Conservation (phyloP, 2,329 filamentous ascomycete genomes). For the Exophiala sp. region DNA sequence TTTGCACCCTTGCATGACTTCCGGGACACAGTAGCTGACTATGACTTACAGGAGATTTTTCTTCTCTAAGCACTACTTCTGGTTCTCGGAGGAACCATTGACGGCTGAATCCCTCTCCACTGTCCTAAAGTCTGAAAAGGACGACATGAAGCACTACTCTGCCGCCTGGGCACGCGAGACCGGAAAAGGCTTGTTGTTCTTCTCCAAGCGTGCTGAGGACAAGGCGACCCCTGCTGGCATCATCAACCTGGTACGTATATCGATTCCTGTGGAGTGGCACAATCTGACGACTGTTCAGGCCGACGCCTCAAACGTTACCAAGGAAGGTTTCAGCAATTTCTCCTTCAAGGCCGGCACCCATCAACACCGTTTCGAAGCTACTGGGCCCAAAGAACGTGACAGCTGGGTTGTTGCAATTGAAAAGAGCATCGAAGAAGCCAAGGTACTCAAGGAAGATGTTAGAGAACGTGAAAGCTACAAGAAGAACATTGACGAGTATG, state of each 20-base stretch:
- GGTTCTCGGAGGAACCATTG: constrained; percentile 71
- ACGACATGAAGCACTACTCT: constrained; percentile 67
- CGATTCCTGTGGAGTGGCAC: constrained; percentile 45
- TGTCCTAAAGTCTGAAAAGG: constrained; percentile 88
- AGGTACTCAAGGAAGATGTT: constrained; percentile 70
- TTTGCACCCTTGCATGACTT: constrained; percentile 26
- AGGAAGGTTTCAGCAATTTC: constrained; percentile 78
- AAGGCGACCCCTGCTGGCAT: constrained; percentile 77
- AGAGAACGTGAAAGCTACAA: constrained; percentile 84
- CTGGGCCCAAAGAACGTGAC: constrained; percentile 71
- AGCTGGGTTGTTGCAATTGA: constrained; percentile 87
- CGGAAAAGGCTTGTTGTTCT: constrained; percentile 91
- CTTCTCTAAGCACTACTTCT: constrained; percentile 92
- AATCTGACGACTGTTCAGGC: constrained; percentile 41
- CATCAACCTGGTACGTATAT: constrained; percentile 71
- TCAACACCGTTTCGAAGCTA: constrained; percentile 92
- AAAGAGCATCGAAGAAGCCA: constrained; percentile 78
- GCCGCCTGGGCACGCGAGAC: constrained; percentile 89
- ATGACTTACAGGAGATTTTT: constrained; percentile 67
- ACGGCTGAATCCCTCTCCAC: constrained; percentile 68
- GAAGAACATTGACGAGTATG: constrained; percentile 69
- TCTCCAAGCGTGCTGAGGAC: constrained; percentile 76
- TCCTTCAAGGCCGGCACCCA: constrained; percentile 78
- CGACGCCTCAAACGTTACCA: constrained; percentile 67
- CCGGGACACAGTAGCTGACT: not conserved